Conservation (phyloP, 805 yeast species). For the Saccharomycopsis capsularis region DNA sequence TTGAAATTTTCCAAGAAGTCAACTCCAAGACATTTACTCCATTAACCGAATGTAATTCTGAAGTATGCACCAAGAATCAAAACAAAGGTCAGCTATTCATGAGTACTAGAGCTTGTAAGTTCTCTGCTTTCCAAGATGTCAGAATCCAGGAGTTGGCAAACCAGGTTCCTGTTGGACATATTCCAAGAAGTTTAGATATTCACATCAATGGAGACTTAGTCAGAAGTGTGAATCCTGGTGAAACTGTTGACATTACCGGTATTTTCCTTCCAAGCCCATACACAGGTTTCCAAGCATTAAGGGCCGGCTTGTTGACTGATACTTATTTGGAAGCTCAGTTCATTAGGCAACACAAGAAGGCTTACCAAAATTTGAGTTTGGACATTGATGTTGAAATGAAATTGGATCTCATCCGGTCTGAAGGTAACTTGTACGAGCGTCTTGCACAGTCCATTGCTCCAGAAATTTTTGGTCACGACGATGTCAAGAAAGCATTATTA, state of each 20-base stretch:
- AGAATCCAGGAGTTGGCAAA: constrained; percentile 89
- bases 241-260: constrained; percentile 87
- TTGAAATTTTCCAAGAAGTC: constrained; percentile 94
- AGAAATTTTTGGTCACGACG: constrained; percentile 90
- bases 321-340: constrained; percentile 86
- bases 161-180: constrained; percentile 97
- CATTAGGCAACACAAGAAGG: constrained; percentile 81
- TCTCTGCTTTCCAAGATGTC: constrained; percentile 91
- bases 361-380: constrained; percentile 60
- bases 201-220: constrained; percentile 92
- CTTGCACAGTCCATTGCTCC: constrained; percentile 92
- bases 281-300: constrained; percentile 88
- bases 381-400: constrained; percentile 49
- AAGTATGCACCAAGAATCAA: constrained; percentile 69
- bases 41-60: constrained; percentile 77
- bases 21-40: constrained; percentile 80
- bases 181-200: constrained; percentile 79
- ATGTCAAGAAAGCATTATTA: constrained; percentile 85
- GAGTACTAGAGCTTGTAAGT: constrained; percentile 93
- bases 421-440: constrained; percentile 71
- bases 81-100: constrained; percentile 84
- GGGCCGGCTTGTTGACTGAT: constrained; percentile 90
- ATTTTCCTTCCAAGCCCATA: constrained; percentile 90
- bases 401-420: constrained; percentile 46
- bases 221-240: constrained; percentile 87